These are phyloP conservation scores for Fraxinus anomala DNA, from an alignment of 257 asterid species.

Conservation along the genomic window DNA sequence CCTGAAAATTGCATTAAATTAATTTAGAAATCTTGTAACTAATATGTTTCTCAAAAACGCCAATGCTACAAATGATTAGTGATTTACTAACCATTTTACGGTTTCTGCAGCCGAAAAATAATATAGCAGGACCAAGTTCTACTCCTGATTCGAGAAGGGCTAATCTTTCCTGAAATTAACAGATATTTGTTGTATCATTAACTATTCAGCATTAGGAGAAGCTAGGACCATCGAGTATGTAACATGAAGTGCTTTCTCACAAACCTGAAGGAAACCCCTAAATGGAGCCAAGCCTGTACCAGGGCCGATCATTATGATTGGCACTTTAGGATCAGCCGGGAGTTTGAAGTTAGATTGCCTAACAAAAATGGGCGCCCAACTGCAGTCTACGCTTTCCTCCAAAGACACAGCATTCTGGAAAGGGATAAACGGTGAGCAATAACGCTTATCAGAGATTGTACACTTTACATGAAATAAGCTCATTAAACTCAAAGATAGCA, in stretches of 20 bases:
- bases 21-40: slow-evolving; percentile 1
- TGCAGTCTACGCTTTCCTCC: slow-evolving; percentile 46
- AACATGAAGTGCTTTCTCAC: background rate
- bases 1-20: slow-evolving; percentile 51
- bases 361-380: slow-evolving; percentile 52
- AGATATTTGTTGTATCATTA: background rate
- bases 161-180: slow-evolving; percentile 76
- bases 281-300: slow-evolving; percentile 70
- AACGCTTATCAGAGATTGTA: background rate
- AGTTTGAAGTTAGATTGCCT: slow-evolving; percentile 55
- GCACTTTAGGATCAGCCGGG: slow-evolving; percentile 52
- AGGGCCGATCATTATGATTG: slow-evolving; percentile 61
- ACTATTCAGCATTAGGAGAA: background rate
- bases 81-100: slow-evolving; percentile 67
- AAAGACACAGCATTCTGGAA: slow-evolving; percentile 48
- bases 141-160: slow-evolving; percentile 85
- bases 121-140: slow-evolving; percentile 83
- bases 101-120: slow-evolving; percentile 96
- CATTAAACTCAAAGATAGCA: background rate
- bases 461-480: background rate
- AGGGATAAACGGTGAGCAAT: background rate
- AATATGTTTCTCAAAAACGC: background rate
- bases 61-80: background rate
- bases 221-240: background rate
- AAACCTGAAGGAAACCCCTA: slow-evolving; percentile 64